Evolutionary conservation across 2,329 filamentous ascomycete species (phyloP).

Genomic region (Verticillium albo-atrum): DNA sequence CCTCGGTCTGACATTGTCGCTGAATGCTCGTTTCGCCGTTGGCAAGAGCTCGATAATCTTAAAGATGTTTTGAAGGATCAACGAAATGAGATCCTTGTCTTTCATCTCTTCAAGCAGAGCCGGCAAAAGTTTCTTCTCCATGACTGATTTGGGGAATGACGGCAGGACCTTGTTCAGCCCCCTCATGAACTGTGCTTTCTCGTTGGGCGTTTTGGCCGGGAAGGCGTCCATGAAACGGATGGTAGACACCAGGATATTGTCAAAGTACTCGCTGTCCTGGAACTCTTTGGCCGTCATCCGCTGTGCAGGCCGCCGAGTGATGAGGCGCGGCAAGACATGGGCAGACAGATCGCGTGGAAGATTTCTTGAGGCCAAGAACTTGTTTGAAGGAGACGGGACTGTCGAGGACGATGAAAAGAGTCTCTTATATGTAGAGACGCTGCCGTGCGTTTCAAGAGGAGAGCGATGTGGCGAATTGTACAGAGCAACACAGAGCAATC

Average conservation of each 20-base stretch:
- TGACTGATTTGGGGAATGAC: conserved; percentile 87
- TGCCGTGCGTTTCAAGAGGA: conserved; percentile 77
- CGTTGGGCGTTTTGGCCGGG: conserved; percentile 84
- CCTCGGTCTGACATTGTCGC: conserved; percentile 79
- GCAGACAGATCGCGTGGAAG: conserved; percentile 74
- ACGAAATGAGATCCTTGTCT: conserved; percentile 77
- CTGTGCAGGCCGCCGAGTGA: conserved; percentile 82
- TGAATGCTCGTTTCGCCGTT: conserved; percentile 71
- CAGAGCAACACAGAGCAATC: conserved; percentile 79
- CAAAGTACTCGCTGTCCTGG: conserved; percentile 92
- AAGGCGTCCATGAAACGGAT: conserved; percentile 91
- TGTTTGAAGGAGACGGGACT: conserved; percentile 75
- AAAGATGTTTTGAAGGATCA: conserved; percentile 89
- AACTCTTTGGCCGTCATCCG: conserved; percentile 86
- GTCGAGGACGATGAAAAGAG: conserved; percentile 74
- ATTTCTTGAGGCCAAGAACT: conserved; percentile 74
- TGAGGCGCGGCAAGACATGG: conserved; percentile 76
- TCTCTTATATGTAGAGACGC: conserved; percentile 78
- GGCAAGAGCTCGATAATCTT: conserved; percentile 79
- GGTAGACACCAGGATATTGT: conserved; percentile 93
- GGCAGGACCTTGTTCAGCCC: conserved; percentile 82
- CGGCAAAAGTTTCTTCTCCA: conserved; percentile 91
- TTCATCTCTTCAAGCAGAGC: conserved; percentile 91
- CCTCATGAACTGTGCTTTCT: conserved; percentile 88
- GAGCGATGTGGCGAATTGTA: conserved; percentile 94